Percentiles rank a stretch among this genome's conserved stretches.
Conservation (phyloP, 1,284 basidiomycete genomes). For the Boletus hoseneyae region DNA sequence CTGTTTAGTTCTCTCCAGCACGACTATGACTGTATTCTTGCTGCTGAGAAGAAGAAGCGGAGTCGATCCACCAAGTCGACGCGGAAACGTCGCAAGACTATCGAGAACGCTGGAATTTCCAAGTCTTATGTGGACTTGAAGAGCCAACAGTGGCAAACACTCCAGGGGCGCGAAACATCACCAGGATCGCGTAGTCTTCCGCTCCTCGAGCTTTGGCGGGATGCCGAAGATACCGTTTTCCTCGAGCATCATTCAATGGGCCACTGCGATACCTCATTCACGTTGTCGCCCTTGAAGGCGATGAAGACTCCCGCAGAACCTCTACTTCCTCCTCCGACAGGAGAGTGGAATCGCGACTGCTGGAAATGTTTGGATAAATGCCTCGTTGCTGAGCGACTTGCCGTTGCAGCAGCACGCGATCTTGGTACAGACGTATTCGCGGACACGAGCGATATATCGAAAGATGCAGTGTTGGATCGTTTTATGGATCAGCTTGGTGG, state of each 20-base stretch:
- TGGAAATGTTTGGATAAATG: conserved; percentile 75
- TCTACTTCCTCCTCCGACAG: conserved; percentile 7
- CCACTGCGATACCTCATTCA: conserved; percentile 17
- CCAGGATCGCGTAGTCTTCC: conserved; percentile 25
- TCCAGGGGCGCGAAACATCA: conserved; percentile 4
- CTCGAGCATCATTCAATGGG: conserved; percentile 27
- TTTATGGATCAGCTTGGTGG: conserved; percentile 51
- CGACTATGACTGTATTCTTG: conserved; percentile 77
- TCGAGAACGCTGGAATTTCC: conserved; percentile 24
- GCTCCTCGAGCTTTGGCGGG: conserved; percentile 29
- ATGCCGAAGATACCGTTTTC: conserved; percentile 28
- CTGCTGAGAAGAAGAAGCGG: conserved; percentile 34
- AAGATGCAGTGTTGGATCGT: conserved; percentile 53
- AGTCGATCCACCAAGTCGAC: conserved; percentile 7
- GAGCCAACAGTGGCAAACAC: conserved; percentile 11
- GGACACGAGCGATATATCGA: conserved; percentile 46
- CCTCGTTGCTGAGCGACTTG: conserved; percentile 65
- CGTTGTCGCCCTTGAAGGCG: conserved; percentile 18
- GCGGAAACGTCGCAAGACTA: conserved; percentile 29
- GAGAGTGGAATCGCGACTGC: conserved; percentile 63
- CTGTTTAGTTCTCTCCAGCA: conserved; percentile 47
- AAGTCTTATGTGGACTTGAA: conserved; percentile 19
- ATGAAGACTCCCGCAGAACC: background rate
- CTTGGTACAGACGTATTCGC: conserved; percentile 38
- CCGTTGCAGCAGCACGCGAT: conserved; percentile 36